A percentile compares a stretch with the other conserved stretches of the same genome.
Conservation (phyloP, 2,329 filamentous ascomycete species). For the Penicillium italicum region DNA sequence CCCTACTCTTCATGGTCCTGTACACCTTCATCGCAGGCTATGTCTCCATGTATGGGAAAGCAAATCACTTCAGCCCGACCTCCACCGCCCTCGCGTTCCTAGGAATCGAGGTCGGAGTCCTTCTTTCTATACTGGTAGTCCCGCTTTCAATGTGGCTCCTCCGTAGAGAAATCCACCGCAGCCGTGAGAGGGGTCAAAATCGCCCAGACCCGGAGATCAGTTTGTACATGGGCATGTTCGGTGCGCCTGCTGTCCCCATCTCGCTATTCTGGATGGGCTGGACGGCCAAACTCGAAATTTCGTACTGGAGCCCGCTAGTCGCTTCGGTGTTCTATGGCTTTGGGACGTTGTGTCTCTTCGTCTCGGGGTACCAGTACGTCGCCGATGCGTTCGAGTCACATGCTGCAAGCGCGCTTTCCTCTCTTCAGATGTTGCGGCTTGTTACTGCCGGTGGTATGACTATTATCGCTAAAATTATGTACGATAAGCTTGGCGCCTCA, state of each 20-base stretch:
- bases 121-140: constrained; percentile 37
- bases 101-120: constrained; percentile 46
- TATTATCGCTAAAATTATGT: constrained; percentile 35
- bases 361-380: constrained; percentile 53
- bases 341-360: constrained; percentile 49
- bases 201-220: constrained; percentile 52
- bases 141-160: constrained; percentile 47
- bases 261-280: constrained; percentile 59
- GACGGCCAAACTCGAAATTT: constrained; percentile 46
- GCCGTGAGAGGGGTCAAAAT: constrained; percentile 38
- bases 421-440: constrained; percentile 42
- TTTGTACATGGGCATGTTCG: constrained; percentile 53
- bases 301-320: constrained; percentile 49
- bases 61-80: constrained; percentile 46
- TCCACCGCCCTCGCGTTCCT: constrained; percentile 49
- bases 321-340: constrained; percentile 53
- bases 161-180: constrained; percentile 42
- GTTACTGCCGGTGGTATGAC: constrained; percentile 37
- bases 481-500: constrained; percentile 38
- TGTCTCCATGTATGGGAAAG: constrained; percentile 49
- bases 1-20: constrained; percentile 32
- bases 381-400: constrained; percentile 55
- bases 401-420: constrained; percentile 47
- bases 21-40: constrained; percentile 45
- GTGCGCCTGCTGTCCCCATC: constrained; percentile 49